Evolutionary conservation across 2,329 filamentous ascomycete genomes (phyloP).

Genomic region (Exophiala aquamarina): DNA sequence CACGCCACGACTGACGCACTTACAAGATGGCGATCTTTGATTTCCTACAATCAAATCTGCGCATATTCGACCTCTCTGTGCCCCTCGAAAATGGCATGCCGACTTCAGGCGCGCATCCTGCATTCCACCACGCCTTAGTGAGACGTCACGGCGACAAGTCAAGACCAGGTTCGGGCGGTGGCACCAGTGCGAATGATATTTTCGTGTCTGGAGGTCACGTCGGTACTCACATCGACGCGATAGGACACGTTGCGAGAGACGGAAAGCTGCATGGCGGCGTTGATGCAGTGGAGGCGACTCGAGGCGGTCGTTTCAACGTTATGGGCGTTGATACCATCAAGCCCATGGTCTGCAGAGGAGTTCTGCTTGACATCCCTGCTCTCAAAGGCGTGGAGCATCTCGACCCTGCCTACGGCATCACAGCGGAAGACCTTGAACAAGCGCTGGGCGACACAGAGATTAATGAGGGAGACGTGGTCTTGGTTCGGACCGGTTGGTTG

Average conservation of each 20-base stretch:
- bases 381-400: conserved; percentile 7
- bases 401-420: conserved; percentile 9
- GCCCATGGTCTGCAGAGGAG: conserved; percentile 11
- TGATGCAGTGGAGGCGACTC: conserved; percentile 1
- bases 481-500: conserved; percentile 12
- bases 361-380: conserved; percentile 11
- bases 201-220: conserved; percentile 13
- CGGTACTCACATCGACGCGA: conserved; percentile 13
- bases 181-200: conserved; percentile 3
- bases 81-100: conserved; percentile 23
- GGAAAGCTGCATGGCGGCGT: conserved; percentile 9
- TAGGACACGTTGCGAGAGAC: conserved; percentile 7
- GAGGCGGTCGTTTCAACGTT: background rate
- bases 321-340: conserved; percentile 5
- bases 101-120: conserved; percentile 13
- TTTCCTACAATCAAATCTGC: too few species aligned
- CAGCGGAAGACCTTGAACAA: conserved; percentile 5
- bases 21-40: too few species aligned
- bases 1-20: too few species aligned
- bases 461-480: conserved; percentile 7
- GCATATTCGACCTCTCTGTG: conserved; percentile 21
- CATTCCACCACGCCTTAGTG: conserved; percentile 15
- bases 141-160: conserved; percentile 4
- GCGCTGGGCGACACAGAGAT: conserved; percentile 8
- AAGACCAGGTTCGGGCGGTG: background rate